Base-by-base conservation (phyloP, 192 early-diverging fungal species). In the Coemansia sp. region DNA sequence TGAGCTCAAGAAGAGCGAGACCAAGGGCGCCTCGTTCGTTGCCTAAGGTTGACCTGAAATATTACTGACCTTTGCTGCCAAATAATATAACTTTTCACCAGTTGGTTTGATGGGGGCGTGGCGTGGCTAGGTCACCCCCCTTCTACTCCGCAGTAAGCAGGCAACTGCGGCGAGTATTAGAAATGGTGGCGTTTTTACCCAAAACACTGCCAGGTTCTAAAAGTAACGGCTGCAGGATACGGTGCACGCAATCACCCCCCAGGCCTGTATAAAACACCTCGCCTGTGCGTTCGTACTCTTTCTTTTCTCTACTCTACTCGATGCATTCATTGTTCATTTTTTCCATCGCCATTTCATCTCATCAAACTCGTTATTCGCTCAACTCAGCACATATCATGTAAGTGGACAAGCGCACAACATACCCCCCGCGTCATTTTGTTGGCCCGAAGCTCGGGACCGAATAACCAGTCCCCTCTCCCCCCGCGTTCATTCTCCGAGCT, bases 1-100 rank as follows among this genome's bases (percentile, higher is more conserved):
- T 34, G 95, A 99, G 86, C 89, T 99, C 60, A 90, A 91, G 88
- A 87, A 85, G 70, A 99, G 94, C 88, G 95, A 97, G 81, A 73
- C 70, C 68, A 98, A 98, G 91, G 97, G 97, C 66, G 57, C 68
- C 37, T 50, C 67, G 34, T 85, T 85, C 71, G 84, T 82, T 21
- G 75, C 71, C 63, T 60, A 39, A 24, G 40, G 59, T n/a, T 10
- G 19, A 37, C n/a, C 46, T 21, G 21, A 50, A 24, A n/a, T 50
- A 24, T 27, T 27, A 27, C 24, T 27, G 24, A 27, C 24, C 24
- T 27, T 27, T 27, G 24, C 24, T 27, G 24, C 24, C 24, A 27
- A 27, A 27, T 27, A 27, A 27, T 27, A 27, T 27, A 27, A 27
- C 24, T 27, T 27, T 27, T 27, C 24, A 27, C 24, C 24, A 27